Evolutionary conservation across 1,139 yeast species (phyloP), one percentile per base, ranked within the genome.

Genomic region (Pichia cactophila): DNA sequence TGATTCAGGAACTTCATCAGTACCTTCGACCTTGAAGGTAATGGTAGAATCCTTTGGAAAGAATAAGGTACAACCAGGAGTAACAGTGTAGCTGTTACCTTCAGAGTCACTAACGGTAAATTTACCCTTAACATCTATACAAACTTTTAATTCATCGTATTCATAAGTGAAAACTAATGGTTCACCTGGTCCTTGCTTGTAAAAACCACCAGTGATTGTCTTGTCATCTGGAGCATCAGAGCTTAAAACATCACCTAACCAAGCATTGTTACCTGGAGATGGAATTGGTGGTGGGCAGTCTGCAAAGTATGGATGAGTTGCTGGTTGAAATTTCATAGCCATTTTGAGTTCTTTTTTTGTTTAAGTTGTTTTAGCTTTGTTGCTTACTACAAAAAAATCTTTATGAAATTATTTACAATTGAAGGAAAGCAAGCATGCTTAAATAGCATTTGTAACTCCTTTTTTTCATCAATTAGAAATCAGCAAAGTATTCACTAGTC

Each of bases 81-180:
- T 68, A 47, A 73, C 83, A 50, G 70, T 72, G 45, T 76, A 82
- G 56, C 73, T 72, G 63, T 70, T 69, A 14, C 86, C 86, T 48
- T 81, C 74, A 65, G 80, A 86, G 58, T 82, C 88, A 48, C 78
- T 61, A 56, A 82, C 72, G 51, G 69, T 71, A 69, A 78, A 80
- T 59, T 78, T 81, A 55, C 87, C 88, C 61, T 77, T 80, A 53
- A 78, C 81, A 61, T 80, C 85, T 56, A 82, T 68, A 62, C 80
- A 74, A 56, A 82, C 72, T 68, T 82, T 82, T 84, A 80, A 80
- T 69, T 82, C 88, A 60, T 82, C 87, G 66, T 81, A 82, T 59
- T 69, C 67, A 67, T 82, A 82, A 50, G 70, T 66, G 73, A 81
- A 82, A 17, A 78, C 85, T 61, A 82, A 75, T 43, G 84, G 78